Conservation (phyloP, 2,329 filamentous ascomycete species). For the Alternaria sp. region DNA sequence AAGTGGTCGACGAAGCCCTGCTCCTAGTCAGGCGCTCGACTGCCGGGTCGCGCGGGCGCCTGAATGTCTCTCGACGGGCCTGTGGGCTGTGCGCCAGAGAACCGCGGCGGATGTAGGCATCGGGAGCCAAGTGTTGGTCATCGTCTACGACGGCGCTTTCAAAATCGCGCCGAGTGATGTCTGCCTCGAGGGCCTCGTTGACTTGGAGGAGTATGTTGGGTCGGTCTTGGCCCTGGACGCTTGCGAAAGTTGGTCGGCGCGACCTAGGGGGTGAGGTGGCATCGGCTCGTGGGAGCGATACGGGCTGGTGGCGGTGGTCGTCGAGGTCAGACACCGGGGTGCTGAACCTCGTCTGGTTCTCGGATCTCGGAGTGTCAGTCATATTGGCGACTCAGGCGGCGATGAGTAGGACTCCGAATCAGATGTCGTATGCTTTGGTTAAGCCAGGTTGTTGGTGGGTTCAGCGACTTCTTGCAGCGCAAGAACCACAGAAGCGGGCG, state of each 20-base stretch:
- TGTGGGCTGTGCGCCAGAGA: constrained; percentile 50
- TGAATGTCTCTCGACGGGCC: constrained; percentile 53
- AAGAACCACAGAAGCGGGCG: constrained; percentile 47
- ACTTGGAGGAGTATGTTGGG: constrained; percentile 54
- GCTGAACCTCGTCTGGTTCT: constrained; percentile 70
- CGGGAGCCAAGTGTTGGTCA: constrained; percentile 55
- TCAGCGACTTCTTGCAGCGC: constrained; percentile 34
- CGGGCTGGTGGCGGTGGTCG: constrained; percentile 77
- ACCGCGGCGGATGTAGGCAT: constrained; percentile 57
- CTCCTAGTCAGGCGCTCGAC: constrained; percentile 49
- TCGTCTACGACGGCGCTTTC: constrained; percentile 87
- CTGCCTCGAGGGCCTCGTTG: constrained; percentile 53
- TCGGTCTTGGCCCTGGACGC: constrained; percentile 58
- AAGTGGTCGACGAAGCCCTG: constrained; percentile 59
- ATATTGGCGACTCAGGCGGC: constrained; percentile 48
- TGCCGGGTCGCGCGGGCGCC: constrained; percentile 47
- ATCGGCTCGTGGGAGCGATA: constrained; percentile 66
- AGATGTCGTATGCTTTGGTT: constrained; percentile 11
- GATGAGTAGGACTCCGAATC: constrained; percentile 31
- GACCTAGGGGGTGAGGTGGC: constrained; percentile 57
- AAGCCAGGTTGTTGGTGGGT: constrained; percentile 13
- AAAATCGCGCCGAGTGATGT: constrained; percentile 73
- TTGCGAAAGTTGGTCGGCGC: constrained; percentile 77
- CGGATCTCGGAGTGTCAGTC: constrained; percentile 69
- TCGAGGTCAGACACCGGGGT: constrained; percentile 82